Evolutionary conservation across 106 monocot genomes (phyloP), one percentile per base, ranked within the genome.

Genomic region (Vanilla planifolia): DNA sequence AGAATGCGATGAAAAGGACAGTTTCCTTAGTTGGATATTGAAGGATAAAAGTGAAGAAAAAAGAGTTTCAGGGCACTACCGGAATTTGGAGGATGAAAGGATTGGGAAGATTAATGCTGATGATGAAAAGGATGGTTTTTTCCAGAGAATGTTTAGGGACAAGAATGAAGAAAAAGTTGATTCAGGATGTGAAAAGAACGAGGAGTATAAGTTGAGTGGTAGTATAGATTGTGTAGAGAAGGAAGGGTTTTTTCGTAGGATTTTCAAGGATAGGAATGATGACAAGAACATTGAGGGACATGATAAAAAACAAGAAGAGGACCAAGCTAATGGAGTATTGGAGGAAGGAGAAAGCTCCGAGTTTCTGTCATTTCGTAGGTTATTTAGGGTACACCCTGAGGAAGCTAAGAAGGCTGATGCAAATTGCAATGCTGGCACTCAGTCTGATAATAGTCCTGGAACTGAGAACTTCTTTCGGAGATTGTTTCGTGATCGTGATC

Each of bases 361-460:
- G 21, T 78, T 98, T 59, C 59, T 96, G 57, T 91, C 96, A 20
- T 87, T 92, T 33, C 73, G 84, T 22, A 75, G 82, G 72, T 80
- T 98, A 60, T 98, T 98, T 70, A 83, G 88, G 57, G 73, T 92
- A 10, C 98, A 98, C 48, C 81, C 98, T 33, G 88, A 92, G 64
- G 98, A 85, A 43, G 22, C 33, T 16, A 98, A 80, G 73, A 63
- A 40, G 62, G 34, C 70, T 8, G 27, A 39, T 78, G 85, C 71
- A n/a, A 77, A 62, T 82, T 60, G 79, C 48, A 67, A 62, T 19
- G 4, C 58, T 71, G 64, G 35, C 34, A 22, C 64, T 60, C 25
- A 71, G 27, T 64, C 61, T 47, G 88, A 88, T 70, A 88, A 85
- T 51, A 92, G 92, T 62, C 92, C 87, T 45, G 98, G 98, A 55